These are phyloP conservation scores for Colletotrichum sp. DNA, from an alignment of 2,329 filamentous ascomycete species.

Conservation along the genomic window DNA sequence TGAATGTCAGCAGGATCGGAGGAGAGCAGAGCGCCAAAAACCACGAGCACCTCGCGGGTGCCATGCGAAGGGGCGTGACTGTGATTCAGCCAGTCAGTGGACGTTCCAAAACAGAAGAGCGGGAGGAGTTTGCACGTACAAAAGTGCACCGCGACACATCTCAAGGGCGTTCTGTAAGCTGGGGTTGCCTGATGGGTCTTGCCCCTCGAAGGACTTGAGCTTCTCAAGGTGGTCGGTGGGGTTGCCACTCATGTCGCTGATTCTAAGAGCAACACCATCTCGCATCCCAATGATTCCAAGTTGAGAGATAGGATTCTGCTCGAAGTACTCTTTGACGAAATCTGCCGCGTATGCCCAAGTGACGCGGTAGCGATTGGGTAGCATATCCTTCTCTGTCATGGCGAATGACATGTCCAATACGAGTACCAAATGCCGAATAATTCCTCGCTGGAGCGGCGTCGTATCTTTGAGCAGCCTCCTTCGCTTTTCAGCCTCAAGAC, in stretches of 20 bases:
- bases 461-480: conserved; percentile 86
- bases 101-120: background rate
- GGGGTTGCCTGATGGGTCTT: conserved; percentile 75
- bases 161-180: conserved; percentile 94
- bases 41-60: conserved; percentile 88
- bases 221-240: conserved; percentile 85
- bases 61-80: conserved; percentile 92
- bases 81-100: conserved; percentile 21
- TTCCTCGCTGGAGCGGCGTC: conserved; percentile 92
- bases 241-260: conserved; percentile 92
- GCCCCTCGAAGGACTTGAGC: conserved; percentile 69
- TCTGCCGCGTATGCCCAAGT: conserved; percentile 82
- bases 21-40: conserved; percentile 89
- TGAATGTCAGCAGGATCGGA: conserved; percentile 96
- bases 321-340: conserved; percentile 94
- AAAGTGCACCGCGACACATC: conserved; percentile 91
- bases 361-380: conserved; percentile 85
- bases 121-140: conserved; percentile 53
- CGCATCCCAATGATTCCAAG: conserved; percentile 92
- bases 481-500: conserved; percentile 84
- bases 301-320: conserved; percentile 98
- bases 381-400: conserved; percentile 94
- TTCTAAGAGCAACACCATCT: conserved; percentile 83
- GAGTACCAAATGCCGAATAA: conserved; percentile 94
- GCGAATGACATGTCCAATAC: conserved; percentile 91